These are phyloP conservation scores for Trichophaea hybrida DNA, from an alignment of 2,329 filamentous ascomycete species.

Conservation along the genomic window DNA sequence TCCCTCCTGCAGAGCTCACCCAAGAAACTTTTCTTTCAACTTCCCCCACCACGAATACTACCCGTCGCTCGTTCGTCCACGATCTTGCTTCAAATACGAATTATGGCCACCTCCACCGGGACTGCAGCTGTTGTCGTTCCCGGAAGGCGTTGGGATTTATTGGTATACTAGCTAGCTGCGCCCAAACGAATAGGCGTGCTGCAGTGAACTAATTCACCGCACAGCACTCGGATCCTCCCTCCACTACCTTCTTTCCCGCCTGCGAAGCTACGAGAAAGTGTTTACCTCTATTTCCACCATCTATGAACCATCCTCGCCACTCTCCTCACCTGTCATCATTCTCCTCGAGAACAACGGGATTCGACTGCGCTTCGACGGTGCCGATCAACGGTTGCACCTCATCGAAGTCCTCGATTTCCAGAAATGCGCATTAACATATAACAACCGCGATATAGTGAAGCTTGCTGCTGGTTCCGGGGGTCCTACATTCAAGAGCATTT, in stretches of 20 bases:
- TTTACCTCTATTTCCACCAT: slow-evolving; percentile 67
- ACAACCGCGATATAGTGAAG: slow-evolving; percentile 62
- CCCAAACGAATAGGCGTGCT: background rate
- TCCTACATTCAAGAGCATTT: slow-evolving; percentile 76
- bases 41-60: background rate
- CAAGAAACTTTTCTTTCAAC: background rate
- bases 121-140: slow-evolving; percentile 47
- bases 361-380: slow-evolving; percentile 80
- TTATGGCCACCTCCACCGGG: slow-evolving; percentile 23
- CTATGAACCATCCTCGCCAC: slow-evolving; percentile 35
- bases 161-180: slow-evolving; percentile 29
- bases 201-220: background rate
- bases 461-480: slow-evolving; percentile 24
- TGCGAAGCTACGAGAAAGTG: slow-evolving; percentile 75
- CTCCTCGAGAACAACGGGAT: slow-evolving; percentile 72
- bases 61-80: background rate
- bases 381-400: slow-evolving; percentile 77
- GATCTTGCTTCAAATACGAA: background rate
- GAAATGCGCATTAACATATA: slow-evolving; percentile 71
- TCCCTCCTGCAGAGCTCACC: background rate
- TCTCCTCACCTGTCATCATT: slow-evolving; percentile 48
- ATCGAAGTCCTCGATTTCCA: slow-evolving; percentile 87
- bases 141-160: slow-evolving; percentile 50
- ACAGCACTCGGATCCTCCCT: slow-evolving; percentile 77
- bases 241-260: slow-evolving; percentile 70